Evolutionary conservation across 1,139 yeast genomes (phyloP).

Genomic region (Sugiyamaella pinicola): DNA sequence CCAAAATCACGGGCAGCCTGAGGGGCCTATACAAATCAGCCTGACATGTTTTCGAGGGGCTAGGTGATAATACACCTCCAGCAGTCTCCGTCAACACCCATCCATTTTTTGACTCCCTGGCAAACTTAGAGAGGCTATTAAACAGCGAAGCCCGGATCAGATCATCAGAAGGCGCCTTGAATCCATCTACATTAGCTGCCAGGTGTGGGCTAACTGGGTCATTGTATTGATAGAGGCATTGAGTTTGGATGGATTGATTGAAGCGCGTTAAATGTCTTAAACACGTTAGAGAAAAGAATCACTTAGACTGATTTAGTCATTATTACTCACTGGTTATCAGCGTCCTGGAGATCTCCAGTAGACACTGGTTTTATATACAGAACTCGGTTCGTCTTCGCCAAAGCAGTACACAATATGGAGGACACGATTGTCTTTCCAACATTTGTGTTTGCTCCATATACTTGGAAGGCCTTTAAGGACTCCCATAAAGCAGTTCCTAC

Average conservation of each 20-base stretch:
- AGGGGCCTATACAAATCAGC: conserved; percentile 36
- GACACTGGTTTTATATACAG: conserved; percentile 37
- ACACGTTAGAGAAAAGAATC: neutral
- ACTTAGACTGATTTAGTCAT: neutral
- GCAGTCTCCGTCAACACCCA: conserved; percentile 37
- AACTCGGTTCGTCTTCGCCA: conserved; percentile 21
- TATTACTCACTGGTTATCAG: conserved; percentile 26
- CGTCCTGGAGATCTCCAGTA: conserved; percentile 35
- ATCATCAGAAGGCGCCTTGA: conserved; percentile 18
- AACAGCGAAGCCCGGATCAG: conserved; percentile 17
- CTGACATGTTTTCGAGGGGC: conserved; percentile 33
- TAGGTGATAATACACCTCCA: conserved; percentile 38
- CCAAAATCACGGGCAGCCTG: conserved; percentile 35
- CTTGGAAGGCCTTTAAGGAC: conserved; percentile 26
- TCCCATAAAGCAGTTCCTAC: conserved; percentile 24
- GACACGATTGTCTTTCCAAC: conserved; percentile 39
- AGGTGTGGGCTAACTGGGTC: conserved; percentile 38
- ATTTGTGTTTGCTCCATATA: conserved; percentile 49
- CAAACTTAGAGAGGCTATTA: conserved; percentile 16
- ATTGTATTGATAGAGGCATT: conserved; percentile 31
- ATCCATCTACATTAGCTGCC: conserved; percentile 28
- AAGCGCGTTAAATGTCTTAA: conserved; percentile 23
- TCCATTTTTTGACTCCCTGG: neutral
- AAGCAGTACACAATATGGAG: conserved; percentile 28
- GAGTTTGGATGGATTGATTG: conserved; percentile 16